A percentile compares a stretch with the other conserved stretches of the same genome.
phyloP scores from a whole-genome alignment of 495 filamentous ascomycete genomes.

The Aspergillus coremiiformis region DNA sequence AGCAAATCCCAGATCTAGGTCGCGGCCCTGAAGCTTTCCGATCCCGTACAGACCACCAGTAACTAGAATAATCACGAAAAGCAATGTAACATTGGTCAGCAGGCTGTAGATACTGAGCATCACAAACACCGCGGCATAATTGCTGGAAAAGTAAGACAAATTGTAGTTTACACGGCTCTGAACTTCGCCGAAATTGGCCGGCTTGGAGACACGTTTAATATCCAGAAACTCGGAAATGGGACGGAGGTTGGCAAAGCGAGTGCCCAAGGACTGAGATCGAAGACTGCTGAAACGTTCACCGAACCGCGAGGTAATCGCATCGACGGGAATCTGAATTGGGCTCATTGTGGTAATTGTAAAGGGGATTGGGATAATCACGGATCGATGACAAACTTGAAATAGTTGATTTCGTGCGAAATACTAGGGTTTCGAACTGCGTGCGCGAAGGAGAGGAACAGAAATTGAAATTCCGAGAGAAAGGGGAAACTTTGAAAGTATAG shows the following conservation, averaged over 20 bases:
- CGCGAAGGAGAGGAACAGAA: not conserved
- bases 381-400: not conserved
- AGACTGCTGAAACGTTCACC: constrained; percentile 69
- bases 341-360: constrained; percentile 52
- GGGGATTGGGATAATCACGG: not conserved
- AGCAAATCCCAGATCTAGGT: constrained; percentile 76
- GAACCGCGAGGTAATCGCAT: constrained; percentile 83
- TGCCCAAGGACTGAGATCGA: constrained; percentile 63
- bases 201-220: constrained; percentile 90
- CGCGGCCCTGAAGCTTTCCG: constrained; percentile 74
- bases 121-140: constrained; percentile 87
- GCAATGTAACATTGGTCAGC: constrained; percentile 70
- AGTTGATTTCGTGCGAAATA: constrained; percentile 41
- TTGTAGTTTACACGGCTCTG: constrained; percentile 98
- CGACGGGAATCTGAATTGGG: constrained; percentile 82
- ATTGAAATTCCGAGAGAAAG: constrained; percentile 8
- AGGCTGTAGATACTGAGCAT: constrained; percentile 95
- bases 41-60: constrained; percentile 82
- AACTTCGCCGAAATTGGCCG: constrained; percentile 78
- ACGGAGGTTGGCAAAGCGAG: constrained; percentile 85
- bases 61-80: constrained; percentile 88
- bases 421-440: constrained; percentile 59
- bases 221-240: constrained; percentile 93
- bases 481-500: constrained; percentile 1
- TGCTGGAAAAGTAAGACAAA: constrained; percentile 92